Base-by-base conservation (phyloP, 1,284 basidiomycete genomes). In the Rhizopogon parksii region DNA sequence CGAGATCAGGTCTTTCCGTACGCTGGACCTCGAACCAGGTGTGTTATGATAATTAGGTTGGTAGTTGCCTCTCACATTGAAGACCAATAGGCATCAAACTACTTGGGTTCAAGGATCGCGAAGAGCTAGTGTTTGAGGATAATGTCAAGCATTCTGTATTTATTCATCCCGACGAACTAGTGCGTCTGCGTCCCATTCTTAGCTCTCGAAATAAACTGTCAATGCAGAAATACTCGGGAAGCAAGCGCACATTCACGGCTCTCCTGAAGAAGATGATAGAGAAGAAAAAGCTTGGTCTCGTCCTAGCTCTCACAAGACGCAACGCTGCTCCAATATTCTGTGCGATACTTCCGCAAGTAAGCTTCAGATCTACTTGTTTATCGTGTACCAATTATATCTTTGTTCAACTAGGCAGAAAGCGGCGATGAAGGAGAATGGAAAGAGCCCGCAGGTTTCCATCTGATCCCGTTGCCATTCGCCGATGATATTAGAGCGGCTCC, bases 141-240 rank as follows among this genome's bases (percentile, higher is more conserved):
- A 95, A 95, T 58, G 71, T 96, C 60, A 95, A 93, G 63, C 93
- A 96, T 68, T 83, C 92, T 0, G 72, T 83, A 48, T 99, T 99
- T 63, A 82, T 99, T 54, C 93, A 94, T 65, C 96, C 95, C 0
- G 88, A 95, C 59, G 95, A 99, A 65, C 72, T 80, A 66, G 91
- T 91, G 54, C 52, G 78, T 47, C 14, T 30, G 50, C 25, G 37
- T 27, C 37, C 15, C 27, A 36, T 39, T 9, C 27, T 48, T 6
- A n/a, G 11, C 6, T 36, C 19, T 30, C 39, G 47, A 8, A 55
- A 14, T 3, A 2, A 5, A 0, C 1, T 19, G 11, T 8, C 11
- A 14, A 4, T 19, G 46, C 57, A 93, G 88, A 71, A 80, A 34
- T 95, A 88, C 67, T 81, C 88, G 7, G 96, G 96, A 1, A 95